A percentile compares a stretch with the other conserved stretches of the same genome.
Evolutionary conservation across 768 basidiomycete genomes (phyloP).

Genomic region (Lactifluus subvellereus): DNA sequence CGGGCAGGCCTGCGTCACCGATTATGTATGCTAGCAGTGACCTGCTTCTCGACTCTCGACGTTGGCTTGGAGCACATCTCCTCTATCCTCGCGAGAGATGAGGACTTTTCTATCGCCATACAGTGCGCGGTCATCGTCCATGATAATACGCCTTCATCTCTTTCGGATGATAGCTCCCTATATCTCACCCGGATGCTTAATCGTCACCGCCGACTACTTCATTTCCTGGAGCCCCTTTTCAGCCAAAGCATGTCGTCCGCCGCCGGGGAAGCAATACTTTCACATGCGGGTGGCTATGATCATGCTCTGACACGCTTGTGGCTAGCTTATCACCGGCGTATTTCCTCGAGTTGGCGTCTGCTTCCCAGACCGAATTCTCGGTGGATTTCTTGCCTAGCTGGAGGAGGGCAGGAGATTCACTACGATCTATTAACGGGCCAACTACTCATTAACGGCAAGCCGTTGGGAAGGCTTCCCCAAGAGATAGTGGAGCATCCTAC

Average conservation of each 20-base stretch:
- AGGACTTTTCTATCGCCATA: constrained; percentile 3
- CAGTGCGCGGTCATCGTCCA: constrained; percentile 12
- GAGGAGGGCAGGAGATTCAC: constrained; percentile 2
- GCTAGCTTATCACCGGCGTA: not conserved
- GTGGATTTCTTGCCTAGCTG: constrained; percentile 1
- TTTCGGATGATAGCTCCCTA: not conserved
- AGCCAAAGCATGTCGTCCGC: not conserved
- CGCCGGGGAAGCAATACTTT: not conserved
- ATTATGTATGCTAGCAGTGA: constrained; percentile 8
- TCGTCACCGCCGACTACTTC: not conserved
- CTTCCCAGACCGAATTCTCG: constrained; percentile 8
- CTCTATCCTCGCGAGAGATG: not conserved
- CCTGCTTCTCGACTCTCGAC: constrained; percentile 8
- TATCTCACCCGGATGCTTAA: not conserved
- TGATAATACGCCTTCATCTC: not conserved
- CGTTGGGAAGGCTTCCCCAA: not conserved
- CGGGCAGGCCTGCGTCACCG: not conserved
- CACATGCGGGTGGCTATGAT: not conserved
- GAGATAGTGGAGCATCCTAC: not conserved
- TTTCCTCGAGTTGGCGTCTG: constrained; percentile 1
- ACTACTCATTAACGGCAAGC: not conserved
- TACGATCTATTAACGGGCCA: not conserved
- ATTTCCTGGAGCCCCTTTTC: not conserved
- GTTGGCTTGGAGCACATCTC: not conserved
- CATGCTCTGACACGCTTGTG: not conserved